Evolutionary conservation across 139 green algal genomes (phyloP).

Genomic region (Chlamydomonas schloesseri): DNA sequence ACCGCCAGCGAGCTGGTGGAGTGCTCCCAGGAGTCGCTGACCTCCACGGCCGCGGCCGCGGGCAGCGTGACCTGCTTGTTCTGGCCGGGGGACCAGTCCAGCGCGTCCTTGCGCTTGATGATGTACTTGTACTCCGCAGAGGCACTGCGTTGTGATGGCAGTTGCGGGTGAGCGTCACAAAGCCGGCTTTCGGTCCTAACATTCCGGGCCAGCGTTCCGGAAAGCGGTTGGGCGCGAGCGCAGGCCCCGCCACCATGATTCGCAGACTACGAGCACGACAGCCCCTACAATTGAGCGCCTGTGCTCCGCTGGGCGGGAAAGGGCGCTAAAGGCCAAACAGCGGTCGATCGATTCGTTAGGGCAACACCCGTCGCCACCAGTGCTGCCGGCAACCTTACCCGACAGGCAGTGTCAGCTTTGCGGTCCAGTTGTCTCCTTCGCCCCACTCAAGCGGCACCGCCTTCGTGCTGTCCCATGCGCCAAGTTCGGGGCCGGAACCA

Average conservation of each 20-base stretch:
- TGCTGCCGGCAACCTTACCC: background rate
- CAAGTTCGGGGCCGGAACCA: background rate
- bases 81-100: conserved; percentile 26
- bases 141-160: background rate
- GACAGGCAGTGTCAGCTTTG: background rate
- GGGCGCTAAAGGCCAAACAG: too few relatives aligned
- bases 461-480: conserved; percentile 2
- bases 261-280: too few relatives aligned
- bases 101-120: conserved; percentile 26
- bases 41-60: conserved; percentile 17
- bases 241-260: too few relatives aligned
- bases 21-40: background rate
- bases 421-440: conserved; percentile 14
- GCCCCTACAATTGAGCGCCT: too few relatives aligned
- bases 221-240: background rate
- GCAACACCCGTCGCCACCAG: background rate
- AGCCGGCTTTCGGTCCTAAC: background rate
- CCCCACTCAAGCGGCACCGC: conserved; percentile 15
- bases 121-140: conserved; percentile 46
- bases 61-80: conserved; percentile 18
- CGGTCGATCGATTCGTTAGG: background rate
- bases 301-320: too few relatives aligned
- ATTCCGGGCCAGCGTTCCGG: background rate
- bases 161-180: background rate
- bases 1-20: background rate